These are phyloP conservation scores for Tritrichomonas musculus DNA, from an alignment of 208 protist genomes.

Conservation along the genomic window DNA sequence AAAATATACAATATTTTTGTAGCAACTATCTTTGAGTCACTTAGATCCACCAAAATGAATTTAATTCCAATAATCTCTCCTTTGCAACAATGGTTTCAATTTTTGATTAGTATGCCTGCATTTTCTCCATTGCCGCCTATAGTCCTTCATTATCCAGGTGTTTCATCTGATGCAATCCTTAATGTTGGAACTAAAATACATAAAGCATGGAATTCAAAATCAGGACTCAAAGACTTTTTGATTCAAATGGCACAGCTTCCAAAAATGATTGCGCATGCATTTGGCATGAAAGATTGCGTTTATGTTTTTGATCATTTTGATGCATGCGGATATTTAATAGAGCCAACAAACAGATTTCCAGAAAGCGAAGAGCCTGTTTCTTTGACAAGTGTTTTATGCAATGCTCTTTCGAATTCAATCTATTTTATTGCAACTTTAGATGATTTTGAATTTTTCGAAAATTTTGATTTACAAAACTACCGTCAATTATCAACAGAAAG, in stretches of 20 bases:
- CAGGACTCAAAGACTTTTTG: background rate
- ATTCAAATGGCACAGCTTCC: background rate
- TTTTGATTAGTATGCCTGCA: background rate
- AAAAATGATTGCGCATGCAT: background rate
- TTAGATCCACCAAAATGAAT: background rate
- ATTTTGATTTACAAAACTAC: background rate
- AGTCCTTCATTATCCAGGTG: background rate
- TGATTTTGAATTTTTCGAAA: background rate
- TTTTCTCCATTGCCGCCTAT: background rate
- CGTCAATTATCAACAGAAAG: background rate
- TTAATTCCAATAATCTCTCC: background rate
- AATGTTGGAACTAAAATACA: background rate
- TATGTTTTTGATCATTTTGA: conserved; percentile 6
- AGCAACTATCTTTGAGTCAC: background rate
- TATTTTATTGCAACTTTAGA: background rate
- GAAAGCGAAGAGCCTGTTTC: background rate
- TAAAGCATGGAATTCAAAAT: background rate
- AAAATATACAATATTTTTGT: background rate
- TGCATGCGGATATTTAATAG: background rate
- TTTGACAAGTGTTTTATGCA: background rate
- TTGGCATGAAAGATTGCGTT: background rate
- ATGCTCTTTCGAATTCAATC: background rate
- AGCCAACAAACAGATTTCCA: background rate
- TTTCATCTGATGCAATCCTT: background rate
- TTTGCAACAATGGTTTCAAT: background rate